Percentiles rank a stretch among this genome's conserved stretches.
phyloP scores from a whole-genome alignment of 345 rosid genomes.

The Syzygium aqueum region DNA sequence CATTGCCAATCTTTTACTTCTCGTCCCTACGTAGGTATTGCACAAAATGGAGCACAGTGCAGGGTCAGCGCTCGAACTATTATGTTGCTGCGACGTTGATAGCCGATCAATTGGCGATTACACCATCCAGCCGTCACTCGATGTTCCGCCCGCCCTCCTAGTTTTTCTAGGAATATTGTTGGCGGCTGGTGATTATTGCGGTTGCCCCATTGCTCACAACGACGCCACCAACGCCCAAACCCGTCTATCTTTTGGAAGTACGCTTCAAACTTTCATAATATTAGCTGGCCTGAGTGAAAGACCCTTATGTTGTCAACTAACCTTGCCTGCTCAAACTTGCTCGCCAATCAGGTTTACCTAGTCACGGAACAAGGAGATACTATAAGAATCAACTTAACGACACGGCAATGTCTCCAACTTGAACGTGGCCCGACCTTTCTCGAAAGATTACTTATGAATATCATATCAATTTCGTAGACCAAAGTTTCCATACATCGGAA shows the following conservation, averaged over 20 bases:
- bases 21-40: neutral
- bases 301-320: no score
- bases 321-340: no score
- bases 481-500: neutral
- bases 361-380: neutral
- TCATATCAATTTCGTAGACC: neutral
- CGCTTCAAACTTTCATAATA: no score
- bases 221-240: neutral
- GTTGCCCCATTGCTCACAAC: neutral
- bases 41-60: neutral
- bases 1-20: neutral
- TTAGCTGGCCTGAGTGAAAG: no score
- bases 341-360: neutral
- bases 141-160: neutral
- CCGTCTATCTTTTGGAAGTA: neutral
- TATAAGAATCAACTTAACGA: neutral
- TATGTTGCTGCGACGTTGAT: neutral
- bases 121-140: neutral
- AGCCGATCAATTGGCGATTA: neutral
- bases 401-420: neutral
- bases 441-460: neutral
- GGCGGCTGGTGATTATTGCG: neutral
- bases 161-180: neutral
- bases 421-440: neutral
- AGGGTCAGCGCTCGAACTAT: neutral